A percentile compares a stretch with the other conserved stretches of the same genome.
phyloP scores from a whole-genome alignment of 129 eudicot genomes.

The Flaveria linearis region DNA sequence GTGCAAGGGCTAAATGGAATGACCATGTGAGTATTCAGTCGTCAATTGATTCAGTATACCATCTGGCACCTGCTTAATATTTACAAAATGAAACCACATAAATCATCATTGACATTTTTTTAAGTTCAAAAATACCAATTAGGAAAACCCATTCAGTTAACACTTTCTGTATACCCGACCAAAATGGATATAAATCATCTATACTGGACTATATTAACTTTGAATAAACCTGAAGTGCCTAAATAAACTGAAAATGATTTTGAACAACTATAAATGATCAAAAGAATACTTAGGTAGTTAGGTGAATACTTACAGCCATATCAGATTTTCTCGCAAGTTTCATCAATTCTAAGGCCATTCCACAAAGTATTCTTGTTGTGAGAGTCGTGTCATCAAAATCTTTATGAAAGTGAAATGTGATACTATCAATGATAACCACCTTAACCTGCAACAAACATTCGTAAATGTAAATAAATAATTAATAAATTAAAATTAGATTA shows the following conservation, averaged over 20 bases:
- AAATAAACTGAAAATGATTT: slow-evolving; percentile 5
- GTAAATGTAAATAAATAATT: background rate
- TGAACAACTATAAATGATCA: background rate
- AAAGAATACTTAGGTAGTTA: background rate
- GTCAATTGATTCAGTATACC: slow-evolving; percentile 80
- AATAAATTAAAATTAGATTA: background rate
- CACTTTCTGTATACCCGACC: background rate
- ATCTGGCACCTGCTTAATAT: slow-evolving; percentile 75
- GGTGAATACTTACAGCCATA: slow-evolving; percentile 65
- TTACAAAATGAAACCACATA: slow-evolving; percentile 9
- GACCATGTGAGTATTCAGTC: slow-evolving; percentile 75
- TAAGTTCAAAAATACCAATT: background rate
- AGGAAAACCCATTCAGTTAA: background rate
- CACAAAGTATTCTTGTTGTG: slow-evolving; percentile 78
- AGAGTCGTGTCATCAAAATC: slow-evolving; percentile 97
- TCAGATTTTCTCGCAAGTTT: slow-evolving; percentile 65
- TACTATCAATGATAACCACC: slow-evolving; percentile 78
- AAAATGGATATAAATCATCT: slow-evolving; percentile 13
- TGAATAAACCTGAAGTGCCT: background rate
- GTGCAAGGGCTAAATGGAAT: slow-evolving; percentile 82
- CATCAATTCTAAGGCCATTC: slow-evolving; percentile 83
- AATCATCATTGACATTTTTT: background rate
- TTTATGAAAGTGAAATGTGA: slow-evolving; percentile 90
- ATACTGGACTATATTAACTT: background rate
- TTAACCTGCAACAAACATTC: slow-evolving; percentile 59